phyloP scores from a whole-genome alignment of 257 asterid genomes.

The Eucommia ulmoides region DNA sequence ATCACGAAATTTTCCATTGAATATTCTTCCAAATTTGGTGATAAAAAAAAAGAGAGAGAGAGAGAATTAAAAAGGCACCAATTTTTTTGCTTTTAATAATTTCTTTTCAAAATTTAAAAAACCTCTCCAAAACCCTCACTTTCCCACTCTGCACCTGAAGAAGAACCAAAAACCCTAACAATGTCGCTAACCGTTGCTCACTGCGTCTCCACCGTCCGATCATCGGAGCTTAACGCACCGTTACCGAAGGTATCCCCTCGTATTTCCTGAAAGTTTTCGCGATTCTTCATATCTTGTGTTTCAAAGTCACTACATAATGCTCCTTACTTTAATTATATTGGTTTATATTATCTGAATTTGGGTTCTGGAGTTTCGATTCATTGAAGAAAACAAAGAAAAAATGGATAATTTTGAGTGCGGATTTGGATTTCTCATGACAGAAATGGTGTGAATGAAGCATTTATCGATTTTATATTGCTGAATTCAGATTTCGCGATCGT shows the following conservation, averaged over 20 bases:
- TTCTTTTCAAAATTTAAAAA: too few relatives aligned
- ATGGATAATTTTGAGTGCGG: too few relatives aligned
- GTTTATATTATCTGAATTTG: not conserved
- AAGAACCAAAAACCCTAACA: not conserved
- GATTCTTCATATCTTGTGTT: not conserved
- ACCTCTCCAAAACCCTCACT: not conserved
- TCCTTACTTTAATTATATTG: not conserved
- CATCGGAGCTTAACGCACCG: constrained; percentile 12
- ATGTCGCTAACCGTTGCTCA: constrained; percentile 37
- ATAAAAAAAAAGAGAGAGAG: too few relatives aligned
- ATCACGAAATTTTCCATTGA: too few relatives aligned
- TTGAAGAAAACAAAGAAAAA: too few relatives aligned
- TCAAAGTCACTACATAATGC: not conserved
- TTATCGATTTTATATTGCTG: constrained; percentile 21
- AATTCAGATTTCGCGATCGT: constrained; percentile 9
- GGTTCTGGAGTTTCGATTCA: not conserved
- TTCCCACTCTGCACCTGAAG: not conserved
- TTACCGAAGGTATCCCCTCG: constrained; percentile 25
- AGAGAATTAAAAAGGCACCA: too few relatives aligned
- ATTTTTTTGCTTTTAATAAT: too few relatives aligned
- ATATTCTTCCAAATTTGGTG: too few relatives aligned
- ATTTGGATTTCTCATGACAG: not conserved
- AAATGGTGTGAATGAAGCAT: not conserved
- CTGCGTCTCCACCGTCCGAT: constrained; percentile 24
- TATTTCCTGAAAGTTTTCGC: not conserved